Percentiles rank a stretch among this genome's conserved stretches.
Evolutionary conservation across 805 yeast genomes (phyloP).

Genomic region (Tetrapisispora namnaoensis): DNA sequence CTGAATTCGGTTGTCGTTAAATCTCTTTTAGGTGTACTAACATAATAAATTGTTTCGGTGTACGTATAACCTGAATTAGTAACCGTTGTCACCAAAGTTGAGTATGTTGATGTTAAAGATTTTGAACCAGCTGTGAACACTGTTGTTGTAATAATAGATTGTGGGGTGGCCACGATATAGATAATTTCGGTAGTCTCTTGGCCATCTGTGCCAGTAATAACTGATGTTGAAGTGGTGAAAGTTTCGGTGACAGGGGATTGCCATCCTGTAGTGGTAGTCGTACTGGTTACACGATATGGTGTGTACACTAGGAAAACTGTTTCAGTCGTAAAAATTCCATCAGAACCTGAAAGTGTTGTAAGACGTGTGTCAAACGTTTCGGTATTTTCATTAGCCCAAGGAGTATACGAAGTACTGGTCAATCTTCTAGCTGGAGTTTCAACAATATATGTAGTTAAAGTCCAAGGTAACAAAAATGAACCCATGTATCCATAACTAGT

Average conservation of each 20-base stretch:
- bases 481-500: not conserved
- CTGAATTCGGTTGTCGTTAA: too few species aligned
- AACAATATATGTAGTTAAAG: not conserved
- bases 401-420: not conserved
- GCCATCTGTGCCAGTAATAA: constrained; percentile 1
- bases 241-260: not conserved
- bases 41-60: too few species aligned
- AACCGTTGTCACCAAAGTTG: too few species aligned
- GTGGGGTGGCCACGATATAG: too few species aligned
- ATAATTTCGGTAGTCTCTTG: not conserved
- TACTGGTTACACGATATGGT: not conserved
- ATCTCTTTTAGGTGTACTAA: too few species aligned
- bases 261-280: not conserved
- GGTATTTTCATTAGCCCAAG: not conserved
- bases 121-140: too few species aligned
- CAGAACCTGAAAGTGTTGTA: not conserved
- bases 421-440: not conserved
- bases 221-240: not conserved
- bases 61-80: too few species aligned
- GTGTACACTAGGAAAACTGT: constrained; percentile 4
- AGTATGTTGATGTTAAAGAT: too few species aligned
- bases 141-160: too few species aligned
- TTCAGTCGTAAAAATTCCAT: constrained; percentile 1
- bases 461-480: not conserved
- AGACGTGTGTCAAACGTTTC: not conserved